Evolutionary conservation across 2,329 filamentous ascomycete species (phyloP).

Genomic region (Colletotrichum sp.): DNA sequence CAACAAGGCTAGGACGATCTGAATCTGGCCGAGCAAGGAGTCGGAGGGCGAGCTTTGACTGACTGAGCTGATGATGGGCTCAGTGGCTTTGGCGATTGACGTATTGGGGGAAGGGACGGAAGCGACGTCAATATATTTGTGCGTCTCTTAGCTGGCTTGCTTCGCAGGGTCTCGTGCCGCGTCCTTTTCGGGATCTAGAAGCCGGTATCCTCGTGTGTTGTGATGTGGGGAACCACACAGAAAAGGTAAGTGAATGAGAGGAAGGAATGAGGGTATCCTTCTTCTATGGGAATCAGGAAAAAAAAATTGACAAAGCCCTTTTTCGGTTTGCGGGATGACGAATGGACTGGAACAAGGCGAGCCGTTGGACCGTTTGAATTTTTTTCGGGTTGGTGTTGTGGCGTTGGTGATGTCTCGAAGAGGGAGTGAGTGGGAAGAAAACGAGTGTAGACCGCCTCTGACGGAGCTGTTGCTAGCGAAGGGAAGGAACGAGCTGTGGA

Average conservation of each 20-base stretch:
- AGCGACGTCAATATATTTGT: slow-evolving; percentile 20
- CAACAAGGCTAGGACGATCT: slow-evolving; percentile 16
- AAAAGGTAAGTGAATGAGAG: neutral
- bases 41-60: neutral
- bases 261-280: neutral
- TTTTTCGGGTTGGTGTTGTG: neutral
- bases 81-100: neutral
- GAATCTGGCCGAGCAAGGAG: slow-evolving; percentile 12
- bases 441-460: slow-evolving; percentile 17
- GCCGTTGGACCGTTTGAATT: neutral
- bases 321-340: neutral
- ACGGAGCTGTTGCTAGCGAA: neutral
- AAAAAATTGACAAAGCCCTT: neutral
- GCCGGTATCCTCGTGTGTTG: neutral
- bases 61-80: neutral
- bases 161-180: slow-evolving; percentile 18
- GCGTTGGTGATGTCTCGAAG: neutral
- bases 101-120: slow-evolving; percentile 4
- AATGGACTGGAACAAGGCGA: slow-evolving; percentile 8
- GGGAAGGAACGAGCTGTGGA: slow-evolving; percentile 13
- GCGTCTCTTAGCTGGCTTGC: neutral
- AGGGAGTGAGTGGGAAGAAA: neutral
- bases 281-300: neutral
- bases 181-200: slow-evolving; percentile 17
- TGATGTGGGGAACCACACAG: neutral